These are phyloP conservation scores for Trichomonascus vanleenenianus DNA, from an alignment of 805 yeast genomes.

Conservation along the genomic window DNA sequence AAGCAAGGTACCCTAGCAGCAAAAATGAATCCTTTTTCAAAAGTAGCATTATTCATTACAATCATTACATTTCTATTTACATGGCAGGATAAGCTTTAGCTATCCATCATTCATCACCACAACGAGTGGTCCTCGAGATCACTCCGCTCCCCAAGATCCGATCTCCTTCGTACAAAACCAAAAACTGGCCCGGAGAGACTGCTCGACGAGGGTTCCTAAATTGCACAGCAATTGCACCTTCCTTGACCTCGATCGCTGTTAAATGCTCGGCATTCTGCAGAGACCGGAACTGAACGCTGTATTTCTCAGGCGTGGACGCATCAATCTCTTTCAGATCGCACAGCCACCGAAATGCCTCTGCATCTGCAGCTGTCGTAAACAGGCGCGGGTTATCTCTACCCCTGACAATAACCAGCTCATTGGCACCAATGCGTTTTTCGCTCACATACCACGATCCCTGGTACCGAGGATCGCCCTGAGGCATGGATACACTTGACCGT, in stretches of 20 bases:
- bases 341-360: slow-evolving; percentile 47
- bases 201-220: slow-evolving; percentile 52
- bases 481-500: slow-evolving; percentile 69
- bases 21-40: too few species aligned
- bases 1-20: too few species aligned
- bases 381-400: slow-evolving; percentile 57
- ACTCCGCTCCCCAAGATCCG: slow-evolving; percentile 51
- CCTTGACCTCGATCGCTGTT: slow-evolving; percentile 16
- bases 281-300: slow-evolving; percentile 64
- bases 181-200: slow-evolving; percentile 82
- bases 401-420: slow-evolving; percentile 71
- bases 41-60: too few species aligned
- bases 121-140: slow-evolving; percentile 6
- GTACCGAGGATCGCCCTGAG: slow-evolving; percentile 73
- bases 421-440: slow-evolving; percentile 53
- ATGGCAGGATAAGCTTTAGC: too few species aligned
- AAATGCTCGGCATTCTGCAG: slow-evolving; percentile 52
- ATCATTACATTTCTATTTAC: too few species aligned
- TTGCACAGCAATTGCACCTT: slow-evolving; percentile 27
- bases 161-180: slow-evolving; percentile 63
- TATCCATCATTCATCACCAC: too few species aligned
- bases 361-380: slow-evolving; percentile 37
- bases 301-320: slow-evolving; percentile 13
- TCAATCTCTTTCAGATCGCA: slow-evolving; percentile 15
- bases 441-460: slow-evolving; percentile 84